These are phyloP conservation scores for Thecaphora thlaspeos DNA, from an alignment of 1,284 basidiomycete genomes.

Conservation along the genomic window DNA sequence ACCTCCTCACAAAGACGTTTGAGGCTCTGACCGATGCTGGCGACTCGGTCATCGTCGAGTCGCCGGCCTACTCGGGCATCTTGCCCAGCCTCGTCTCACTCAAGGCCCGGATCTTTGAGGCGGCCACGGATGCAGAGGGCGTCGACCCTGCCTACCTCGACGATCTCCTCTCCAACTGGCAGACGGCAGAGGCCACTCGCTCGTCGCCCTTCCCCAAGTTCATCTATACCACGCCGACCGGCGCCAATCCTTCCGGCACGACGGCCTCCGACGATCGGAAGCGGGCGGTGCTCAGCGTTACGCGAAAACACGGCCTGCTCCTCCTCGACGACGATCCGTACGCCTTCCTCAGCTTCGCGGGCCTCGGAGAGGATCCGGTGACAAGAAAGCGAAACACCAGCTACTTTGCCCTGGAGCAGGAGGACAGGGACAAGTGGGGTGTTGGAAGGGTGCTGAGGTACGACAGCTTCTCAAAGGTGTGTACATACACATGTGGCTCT, in stretches of 20 bases:
- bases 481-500: too few species aligned
- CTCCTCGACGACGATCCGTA: conserved; percentile 52
- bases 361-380: conserved; percentile 40
- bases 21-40: conserved; percentile 70
- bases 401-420: conserved; percentile 51
- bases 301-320: conserved; percentile 28
- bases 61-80: conserved; percentile 72
- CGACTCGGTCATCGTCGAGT: conserved; percentile 79
- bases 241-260: conserved; percentile 55
- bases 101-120: conserved; percentile 59
- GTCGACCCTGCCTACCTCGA: conserved; percentile 69
- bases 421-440: conserved; percentile 19
- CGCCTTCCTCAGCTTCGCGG: conserved; percentile 45
- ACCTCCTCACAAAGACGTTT: conserved; percentile 75
- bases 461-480: conserved; percentile 62
- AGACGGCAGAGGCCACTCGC: conserved; percentile 63
- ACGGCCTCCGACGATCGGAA: conserved; percentile 65
- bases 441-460: conserved; percentile 53
- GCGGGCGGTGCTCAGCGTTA: conserved; percentile 71
- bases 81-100: conserved; percentile 41
- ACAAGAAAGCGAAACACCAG: conserved; percentile 34
- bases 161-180: conserved; percentile 71
- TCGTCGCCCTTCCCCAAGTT: conserved; percentile 69
- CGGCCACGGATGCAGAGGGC: conserved; percentile 77
- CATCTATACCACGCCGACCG: conserved; percentile 71